Base-by-base conservation (phyloP, 1,139 yeast genomes). In the Cylindricascospora bacillispora region DNA sequence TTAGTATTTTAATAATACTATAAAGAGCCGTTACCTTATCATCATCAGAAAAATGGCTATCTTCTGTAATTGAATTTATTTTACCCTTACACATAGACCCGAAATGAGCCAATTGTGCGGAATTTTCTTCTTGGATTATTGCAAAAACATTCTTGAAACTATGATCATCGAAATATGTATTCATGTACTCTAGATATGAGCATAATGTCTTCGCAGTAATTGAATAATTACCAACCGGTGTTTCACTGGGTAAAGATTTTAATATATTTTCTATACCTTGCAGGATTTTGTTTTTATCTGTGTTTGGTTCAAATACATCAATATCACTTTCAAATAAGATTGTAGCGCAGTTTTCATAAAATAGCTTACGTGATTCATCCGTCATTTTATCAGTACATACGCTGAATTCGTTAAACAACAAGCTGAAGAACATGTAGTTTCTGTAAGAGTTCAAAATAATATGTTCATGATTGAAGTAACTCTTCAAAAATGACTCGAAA, bases 81-180 rank as follows among this genome's bases (percentile, higher is more conserved):
- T 10, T 18, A 10, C 9, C 7, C 10, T 10, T 18, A 11, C 44
- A 34, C 14, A 43, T 33, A 1, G 45, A 34, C 4, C 43, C 34
- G 26, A 45, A 49, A 30, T 38, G 44, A 4, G 45, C 39, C 10
- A 34, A 28, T 33, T 50, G 55, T n/a, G 37, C 39, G 7, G 36
- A 22, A 22, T 38, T 39, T 15, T 38, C 40, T 25, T 41, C 45
- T 24, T 41, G 31, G 1, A 44, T 26, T 4, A 50, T 39, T 10
- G 34, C 28, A 28, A 38, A 36, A 5, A 50, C 22, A 15, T 41
- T 45, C 24, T 36, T 35, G 4, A 47, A 29, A 16, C 36, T 38
- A 17, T 35, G 40, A n/a, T 31, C 37, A 7, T 10, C 21, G 10
- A 18, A 27, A 25, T 35, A 22, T 3, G 30, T 26, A 10, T 40